Conservation (phyloP, 345 rosid genomes). For the Isatis tinctoria region DNA sequence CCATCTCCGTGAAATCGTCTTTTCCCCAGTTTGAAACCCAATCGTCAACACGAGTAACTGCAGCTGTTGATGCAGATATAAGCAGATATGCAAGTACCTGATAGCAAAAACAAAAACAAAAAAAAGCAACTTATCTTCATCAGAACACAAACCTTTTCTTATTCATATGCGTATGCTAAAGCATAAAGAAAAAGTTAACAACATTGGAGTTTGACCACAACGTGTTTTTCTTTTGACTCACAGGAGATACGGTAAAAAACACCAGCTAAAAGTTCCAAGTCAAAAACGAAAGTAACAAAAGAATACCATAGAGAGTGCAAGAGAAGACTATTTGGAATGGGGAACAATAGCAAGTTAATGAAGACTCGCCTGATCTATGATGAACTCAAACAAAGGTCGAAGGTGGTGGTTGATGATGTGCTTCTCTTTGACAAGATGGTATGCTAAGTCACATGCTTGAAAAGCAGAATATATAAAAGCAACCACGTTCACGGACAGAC, state of each 20-base stretch:
- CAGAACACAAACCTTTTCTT: not conserved
- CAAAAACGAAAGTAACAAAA: not conserved
- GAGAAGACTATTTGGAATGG: not conserved
- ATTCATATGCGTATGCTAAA: not conserved
- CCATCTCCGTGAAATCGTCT: constrained; percentile 91
- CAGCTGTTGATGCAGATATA: constrained; percentile 81
- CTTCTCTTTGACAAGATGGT: constrained; percentile 51
- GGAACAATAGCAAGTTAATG: not conserved
- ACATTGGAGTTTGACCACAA: not conserved
- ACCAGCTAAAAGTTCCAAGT: not conserved
- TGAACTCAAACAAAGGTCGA: constrained; percentile 58
- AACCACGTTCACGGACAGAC: constrained; percentile 78
- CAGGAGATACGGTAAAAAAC: not conserved
- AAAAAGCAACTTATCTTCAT: not conserved
- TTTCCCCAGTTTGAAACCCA: constrained; percentile 99
- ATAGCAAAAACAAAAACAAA: not conserved
- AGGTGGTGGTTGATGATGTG: constrained; percentile 56
- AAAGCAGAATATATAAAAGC: constrained; percentile 68
- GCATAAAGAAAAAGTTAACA: not conserved
- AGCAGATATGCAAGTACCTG: constrained; percentile 88
- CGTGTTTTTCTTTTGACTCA: not conserved
- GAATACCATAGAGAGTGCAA: not conserved
- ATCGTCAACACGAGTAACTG: constrained; percentile 82
- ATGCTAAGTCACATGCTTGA: constrained; percentile 67
- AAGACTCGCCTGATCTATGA: constrained; percentile 83